Evolutionary conservation across 1,284 basidiomycete species (phyloP), one percentile per base, ranked within the genome.

Genomic region (Ustilago cynodontis): DNA sequence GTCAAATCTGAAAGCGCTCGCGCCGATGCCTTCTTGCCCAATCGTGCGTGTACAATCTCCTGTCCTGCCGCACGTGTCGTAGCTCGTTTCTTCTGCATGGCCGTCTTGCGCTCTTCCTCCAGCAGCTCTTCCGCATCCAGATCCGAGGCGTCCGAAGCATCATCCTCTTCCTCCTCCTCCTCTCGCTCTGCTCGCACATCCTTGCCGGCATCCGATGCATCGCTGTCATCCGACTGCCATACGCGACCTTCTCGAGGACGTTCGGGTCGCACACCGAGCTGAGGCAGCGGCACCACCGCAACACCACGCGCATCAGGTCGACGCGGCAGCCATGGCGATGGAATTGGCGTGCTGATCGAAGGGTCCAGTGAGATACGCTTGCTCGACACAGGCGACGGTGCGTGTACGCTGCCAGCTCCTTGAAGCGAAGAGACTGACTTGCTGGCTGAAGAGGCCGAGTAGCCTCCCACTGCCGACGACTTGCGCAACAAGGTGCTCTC

Each of bases 41-140:
- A 39, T 29, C 78, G 65, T n/a, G 74, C 65, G n/a, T 79, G 77
- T 18, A 83, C 75, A 26, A 84, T 61, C 63, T 85, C 84, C 37
- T 82, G 80, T 8, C 78, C 82, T 9, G 84, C 84, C 16, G 84
- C 84, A 2, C 73, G 71, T 43, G 83, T 80, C 31, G 84, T 85
- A 8, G 82, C 82, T 33, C 81, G 78, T 66, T 82, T 82, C 78
- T 80, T 77, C 50, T 81, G 81, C 66, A 80, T 75, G 3, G 71
- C 77, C 60, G 79, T 79, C 45, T 77, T 76, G 45, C 77, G 64
- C 61, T 79, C 72, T 58, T 82, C 80, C 56, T 80, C 81, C 16
- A 80, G 77, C 59, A 78, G 54, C 75, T 83, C 80, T 28, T 83
- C 82, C 14, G 77, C 71, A 50, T 79, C 71, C 58, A 80, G 69